Percentiles rank a stretch among this genome's conserved stretches.
These are phyloP conservation scores for Hypoxylon sp. DNA, from an alignment of 2,329 filamentous ascomycete species.

Conservation along the genomic window DNA sequence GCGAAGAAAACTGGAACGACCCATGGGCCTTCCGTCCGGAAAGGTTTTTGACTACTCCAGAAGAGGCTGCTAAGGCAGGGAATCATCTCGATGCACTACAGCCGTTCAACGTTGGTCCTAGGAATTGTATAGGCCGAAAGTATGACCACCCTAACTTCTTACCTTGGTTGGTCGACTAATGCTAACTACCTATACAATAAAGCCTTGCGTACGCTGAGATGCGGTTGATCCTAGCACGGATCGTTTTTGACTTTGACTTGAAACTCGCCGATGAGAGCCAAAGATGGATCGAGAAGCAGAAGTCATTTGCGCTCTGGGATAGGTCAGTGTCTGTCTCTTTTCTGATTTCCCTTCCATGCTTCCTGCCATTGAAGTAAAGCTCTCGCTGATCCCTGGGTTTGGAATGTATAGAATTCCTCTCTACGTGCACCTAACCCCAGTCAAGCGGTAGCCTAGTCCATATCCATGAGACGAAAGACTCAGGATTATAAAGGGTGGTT, in stretches of 20 bases:
- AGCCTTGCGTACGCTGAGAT: constrained; percentile 58
- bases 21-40: constrained; percentile 52
- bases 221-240: constrained; percentile 54
- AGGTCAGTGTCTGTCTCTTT: constrained; percentile 27
- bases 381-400: neutral
- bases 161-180: too few species aligned
- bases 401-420: constrained; percentile 33
- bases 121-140: constrained; percentile 53
- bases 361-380: neutral
- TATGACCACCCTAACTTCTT: too few species aligned
- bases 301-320: constrained; percentile 47
- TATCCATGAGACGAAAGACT: too few species aligned
- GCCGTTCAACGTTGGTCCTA: constrained; percentile 49
- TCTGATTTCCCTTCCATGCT: neutral
- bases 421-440: constrained; percentile 36
- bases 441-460: constrained; percentile 9
- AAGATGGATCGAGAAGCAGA: constrained; percentile 49
- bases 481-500: too few species aligned
- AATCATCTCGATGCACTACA: constrained; percentile 46
- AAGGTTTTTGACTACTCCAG: constrained; percentile 46
- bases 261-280: constrained; percentile 46
- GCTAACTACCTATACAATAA: too few species aligned
- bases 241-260: constrained; percentile 58
- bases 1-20: constrained; percentile 50
- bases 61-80: constrained; percentile 43